A percentile compares a stretch with the other conserved stretches of the same genome.
Conservation (phyloP, 1,284 basidiomycete genomes). For the Acaromyces ingoldii region DNA sequence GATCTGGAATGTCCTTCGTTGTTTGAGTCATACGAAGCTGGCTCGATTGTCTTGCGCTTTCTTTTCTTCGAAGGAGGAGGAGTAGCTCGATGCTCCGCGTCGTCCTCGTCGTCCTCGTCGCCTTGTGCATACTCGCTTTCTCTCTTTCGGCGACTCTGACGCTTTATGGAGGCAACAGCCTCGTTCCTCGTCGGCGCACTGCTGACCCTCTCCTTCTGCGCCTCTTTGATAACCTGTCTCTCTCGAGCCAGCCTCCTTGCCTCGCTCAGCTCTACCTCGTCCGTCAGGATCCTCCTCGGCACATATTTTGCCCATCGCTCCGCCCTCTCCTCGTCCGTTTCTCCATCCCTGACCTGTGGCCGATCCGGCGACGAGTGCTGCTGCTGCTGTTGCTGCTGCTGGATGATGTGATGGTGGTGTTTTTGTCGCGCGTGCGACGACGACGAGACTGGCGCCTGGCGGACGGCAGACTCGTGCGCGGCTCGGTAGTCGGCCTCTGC, state of each 20-base stretch:
- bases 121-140: background rate
- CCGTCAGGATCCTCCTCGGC: background rate
- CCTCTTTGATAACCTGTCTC: background rate
- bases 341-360: no score
- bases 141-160: background rate
- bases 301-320: background rate
- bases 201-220: background rate
- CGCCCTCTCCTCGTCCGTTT: background rate
- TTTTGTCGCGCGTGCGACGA: no score
- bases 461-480: no score
- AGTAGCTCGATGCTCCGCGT: background rate
- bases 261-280: background rate
- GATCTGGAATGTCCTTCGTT: no score
- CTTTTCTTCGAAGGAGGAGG: background rate
- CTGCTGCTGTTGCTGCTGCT: no score
- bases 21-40: background rate
- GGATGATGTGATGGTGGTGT: no score
- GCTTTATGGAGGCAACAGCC: background rate
- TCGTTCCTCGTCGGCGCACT: background rate
- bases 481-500: no score
- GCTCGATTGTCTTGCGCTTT: background rate
- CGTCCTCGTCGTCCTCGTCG: conserved; percentile 2
- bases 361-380: no score
- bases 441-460: no score
- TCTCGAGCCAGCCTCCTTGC: background rate